These are phyloP conservation scores for Paracoccidioides lutzii DNA, from an alignment of 2,329 filamentous ascomycete genomes.

Conservation along the genomic window DNA sequence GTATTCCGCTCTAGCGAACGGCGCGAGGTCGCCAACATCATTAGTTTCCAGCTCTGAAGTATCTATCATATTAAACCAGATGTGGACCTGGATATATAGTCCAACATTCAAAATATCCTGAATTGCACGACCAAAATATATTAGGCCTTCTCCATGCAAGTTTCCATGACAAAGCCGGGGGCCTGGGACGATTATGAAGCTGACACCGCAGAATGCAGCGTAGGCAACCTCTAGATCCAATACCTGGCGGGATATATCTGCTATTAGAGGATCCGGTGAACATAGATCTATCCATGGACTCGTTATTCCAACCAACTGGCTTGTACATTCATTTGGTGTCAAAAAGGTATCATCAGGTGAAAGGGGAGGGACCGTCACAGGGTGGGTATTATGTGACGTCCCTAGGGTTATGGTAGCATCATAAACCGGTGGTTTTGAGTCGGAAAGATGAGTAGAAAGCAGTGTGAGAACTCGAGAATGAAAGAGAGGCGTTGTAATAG, in stretches of 20 bases:
- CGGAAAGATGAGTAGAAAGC: slow-evolving; percentile 39
- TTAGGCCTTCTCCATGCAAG: slow-evolving; percentile 36
- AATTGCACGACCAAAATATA: slow-evolving; percentile 73
- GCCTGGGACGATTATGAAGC: slow-evolving; percentile 68
- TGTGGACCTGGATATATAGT: slow-evolving; percentile 62
- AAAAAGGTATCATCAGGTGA: slow-evolving; percentile 45
- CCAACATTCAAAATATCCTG: slow-evolving; percentile 65
- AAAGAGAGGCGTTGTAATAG: slow-evolving; percentile 49
- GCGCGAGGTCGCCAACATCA: slow-evolving; percentile 32
- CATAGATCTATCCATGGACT: slow-evolving; percentile 89
- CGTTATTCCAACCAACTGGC: slow-evolving; percentile 63
- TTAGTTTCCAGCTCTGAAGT: slow-evolving; percentile 45
- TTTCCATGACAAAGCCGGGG: slow-evolving; percentile 53
- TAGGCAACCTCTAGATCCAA: slow-evolving; percentile 86
- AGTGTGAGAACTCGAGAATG: slow-evolving; percentile 44
- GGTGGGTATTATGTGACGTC: slow-evolving; percentile 29
- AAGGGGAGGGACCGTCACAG: slow-evolving; percentile 29
- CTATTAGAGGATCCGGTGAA: slow-evolving; percentile 68
- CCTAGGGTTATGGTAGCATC: slow-evolving; percentile 27
- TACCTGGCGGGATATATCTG: slow-evolving; percentile 77
- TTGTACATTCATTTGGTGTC: slow-evolving; percentile 67
- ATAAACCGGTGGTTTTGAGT: slow-evolving; percentile 25
- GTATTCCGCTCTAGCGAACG: slow-evolving; percentile 31
- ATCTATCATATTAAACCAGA: slow-evolving; percentile 75
- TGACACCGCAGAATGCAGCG: slow-evolving; percentile 85